Evolutionary conservation across 108 stramenopile genomes (phyloP).

Genomic region (Parietichytrium sp.): DNA sequence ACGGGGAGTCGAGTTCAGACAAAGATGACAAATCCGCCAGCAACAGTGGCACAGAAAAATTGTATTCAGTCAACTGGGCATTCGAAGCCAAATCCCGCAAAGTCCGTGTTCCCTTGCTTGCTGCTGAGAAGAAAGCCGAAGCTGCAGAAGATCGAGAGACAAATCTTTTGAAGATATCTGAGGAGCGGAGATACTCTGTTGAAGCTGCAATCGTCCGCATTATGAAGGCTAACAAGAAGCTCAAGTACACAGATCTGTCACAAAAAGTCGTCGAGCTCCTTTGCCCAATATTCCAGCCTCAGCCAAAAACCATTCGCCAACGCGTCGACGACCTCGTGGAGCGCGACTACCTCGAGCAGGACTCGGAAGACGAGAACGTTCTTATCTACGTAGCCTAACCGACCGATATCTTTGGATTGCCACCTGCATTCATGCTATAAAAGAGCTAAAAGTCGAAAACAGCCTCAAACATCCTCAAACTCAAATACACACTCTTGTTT

Average conservation of each 20-base stretch:
- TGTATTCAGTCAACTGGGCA: constrained; percentile 73
- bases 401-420: too few relatives aligned
- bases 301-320: constrained; percentile 79
- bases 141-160: not conserved
- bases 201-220: constrained; percentile 99
- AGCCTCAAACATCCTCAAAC: too few relatives aligned
- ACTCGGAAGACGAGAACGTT: constrained; percentile 72
- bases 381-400: constrained; percentile 62
- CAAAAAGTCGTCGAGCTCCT: constrained; percentile 94
- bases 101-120: constrained; percentile 87
- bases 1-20: constrained; percentile 45
- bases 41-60: constrained; percentile 77
- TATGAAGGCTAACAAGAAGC: constrained; percentile 98
- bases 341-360: constrained; percentile 86
- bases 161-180: constrained; percentile 66
- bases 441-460: too few relatives aligned
- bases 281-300: constrained; percentile 88
- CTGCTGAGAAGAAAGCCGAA: not conserved
- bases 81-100: constrained; percentile 86
- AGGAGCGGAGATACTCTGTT: constrained; percentile 89
- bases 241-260: constrained; percentile 88
- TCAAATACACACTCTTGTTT: too few relatives aligned
- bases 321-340: constrained; percentile 90
- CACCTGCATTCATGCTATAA: too few relatives aligned
- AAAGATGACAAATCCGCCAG: too few relatives aligned